These are phyloP conservation scores for Ogataea allantospora DNA, from an alignment of 805 yeast genomes.

Conservation along the genomic window DNA sequence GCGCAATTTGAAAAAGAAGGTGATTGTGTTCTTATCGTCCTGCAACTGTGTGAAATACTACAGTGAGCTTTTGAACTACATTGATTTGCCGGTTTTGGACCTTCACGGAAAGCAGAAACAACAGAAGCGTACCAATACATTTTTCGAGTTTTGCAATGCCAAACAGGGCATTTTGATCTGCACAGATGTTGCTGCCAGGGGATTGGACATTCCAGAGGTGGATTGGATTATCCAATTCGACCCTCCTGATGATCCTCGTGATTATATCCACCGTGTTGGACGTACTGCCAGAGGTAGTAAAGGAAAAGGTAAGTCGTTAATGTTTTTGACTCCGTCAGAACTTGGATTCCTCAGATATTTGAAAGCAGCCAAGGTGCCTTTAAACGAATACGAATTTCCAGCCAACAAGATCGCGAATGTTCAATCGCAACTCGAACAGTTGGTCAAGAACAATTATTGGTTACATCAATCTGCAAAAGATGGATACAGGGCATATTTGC, in stretches of 20 bases:
- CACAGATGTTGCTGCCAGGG: conserved; percentile 99
- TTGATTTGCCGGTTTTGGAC: conserved; percentile 94
- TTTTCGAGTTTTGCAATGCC: conserved; percentile 97
- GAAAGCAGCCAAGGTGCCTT: conserved; percentile 95
- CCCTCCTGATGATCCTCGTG: conserved; percentile 99
- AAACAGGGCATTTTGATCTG: conserved; percentile 89
- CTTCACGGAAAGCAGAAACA: conserved; percentile 98
- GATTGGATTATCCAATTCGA: conserved; percentile 99
- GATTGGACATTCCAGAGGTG: conserved; percentile 96
- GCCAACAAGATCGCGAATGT: conserved; percentile 91
- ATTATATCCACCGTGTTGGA: conserved; percentile 97
- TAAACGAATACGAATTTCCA: conserved; percentile 97
- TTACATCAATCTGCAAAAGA: conserved; percentile 95
- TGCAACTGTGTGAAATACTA: conserved; percentile 97
- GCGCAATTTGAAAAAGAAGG: conserved; percentile 86
- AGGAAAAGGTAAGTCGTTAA: conserved; percentile 89
- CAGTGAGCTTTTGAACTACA: conserved; percentile 91
- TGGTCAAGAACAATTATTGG: conserved; percentile 89
- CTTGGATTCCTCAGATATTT: conserved; percentile 91
- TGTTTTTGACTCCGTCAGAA: conserved; percentile 94
- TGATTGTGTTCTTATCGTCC: conserved; percentile 92
- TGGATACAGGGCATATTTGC: conserved; percentile 94
- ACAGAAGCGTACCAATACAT: conserved; percentile 97
- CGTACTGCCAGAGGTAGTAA: conserved; percentile 93
- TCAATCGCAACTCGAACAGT: conserved; percentile 87